Evolutionary conservation across 2,329 filamentous ascomycete genomes (phyloP), one percentile per base, ranked within the genome.

Genomic region (Xylaria sp.): DNA sequence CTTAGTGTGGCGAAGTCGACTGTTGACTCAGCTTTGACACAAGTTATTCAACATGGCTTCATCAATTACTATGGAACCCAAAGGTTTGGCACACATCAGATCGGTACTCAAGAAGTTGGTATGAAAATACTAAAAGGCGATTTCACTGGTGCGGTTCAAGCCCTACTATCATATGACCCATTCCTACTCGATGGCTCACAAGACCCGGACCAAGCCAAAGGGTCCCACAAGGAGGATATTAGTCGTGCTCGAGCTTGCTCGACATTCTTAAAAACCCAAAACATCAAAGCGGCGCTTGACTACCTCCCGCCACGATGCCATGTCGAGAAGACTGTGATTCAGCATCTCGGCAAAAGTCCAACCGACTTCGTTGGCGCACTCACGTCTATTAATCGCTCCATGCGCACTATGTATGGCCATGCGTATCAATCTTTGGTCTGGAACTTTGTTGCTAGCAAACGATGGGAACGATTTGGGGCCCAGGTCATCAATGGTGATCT

Each of bases 1-100:
- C 79, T 81, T 72, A 81, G 78, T 74, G 80, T 78, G 76, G 82
- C 79, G 61, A 80, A 83, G 77, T 78, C 83, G 5, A 82, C 88
- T 37, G 83, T 93, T 70, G 77, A 85, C 69, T 76, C 84, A 69
- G 85, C 93, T 0, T 82, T 97, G 60, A 83, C 86, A 50, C 88
- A 91, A 71, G 88, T 98, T 73, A 84, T 86, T 63, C 82, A 89
- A 51, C 87, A 91, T 53, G 96, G 96, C 2, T 99, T 97, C 84
- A 90, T 99, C 81, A 99, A 99, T 81, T 99, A 98, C 82, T 99
- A 94, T 77, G 96, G 96, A 9, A 89, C 98, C n/a, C 96, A 99
- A 81, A 90, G 96, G 27, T 99, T 99, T 75, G 96, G 96, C 32
- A 95, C 94, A 0, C 95, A 96, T 79, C 84, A 89, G 32, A 91